Conservation (phyloP, 345 rosid genomes). For the Alliaria petiolata region DNA sequence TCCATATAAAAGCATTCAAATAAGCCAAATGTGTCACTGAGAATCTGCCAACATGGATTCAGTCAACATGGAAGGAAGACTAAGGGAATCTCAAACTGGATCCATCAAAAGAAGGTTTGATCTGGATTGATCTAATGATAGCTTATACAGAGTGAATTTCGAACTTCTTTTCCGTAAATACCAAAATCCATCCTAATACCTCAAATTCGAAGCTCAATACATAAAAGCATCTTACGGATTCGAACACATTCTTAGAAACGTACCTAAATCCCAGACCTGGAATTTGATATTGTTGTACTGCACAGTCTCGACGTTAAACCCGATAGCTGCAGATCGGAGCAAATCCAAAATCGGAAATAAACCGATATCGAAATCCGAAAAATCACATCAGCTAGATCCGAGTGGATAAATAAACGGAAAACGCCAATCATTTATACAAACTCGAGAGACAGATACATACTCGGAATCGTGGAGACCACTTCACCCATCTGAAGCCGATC, state of each 20-base stretch:
- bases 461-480: slow-evolving; percentile 95
- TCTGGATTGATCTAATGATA: not conserved
- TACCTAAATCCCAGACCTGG: slow-evolving; percentile 91
- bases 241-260: slow-evolving; percentile 6
- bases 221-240: not conserved
- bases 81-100: not conserved
- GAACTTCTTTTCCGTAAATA: not conserved
- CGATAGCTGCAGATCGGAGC: slow-evolving; percentile 64
- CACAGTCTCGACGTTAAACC: slow-evolving; percentile 95
- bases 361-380: not conserved
- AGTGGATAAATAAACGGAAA: not conserved
- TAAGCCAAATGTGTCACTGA: not conserved
- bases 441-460: no score
- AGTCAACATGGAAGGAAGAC: not conserved
- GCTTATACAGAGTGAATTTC: not conserved
- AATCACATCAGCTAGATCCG: slow-evolving; percentile 14
- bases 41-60: no score
- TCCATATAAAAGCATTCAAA: not conserved
- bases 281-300: slow-evolving; percentile 93
- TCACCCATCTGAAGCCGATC: slow-evolving; percentile 99
- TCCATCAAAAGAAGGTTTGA: not conserved
- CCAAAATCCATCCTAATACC: not conserved
- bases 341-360: not conserved
- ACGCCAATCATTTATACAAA: no score
- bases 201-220: not conserved